Evolutionary conservation across 352 stramenopile species (phyloP), one percentile per base, ranked within the genome.

Genomic region (Thalassiosira mediterranea): DNA sequence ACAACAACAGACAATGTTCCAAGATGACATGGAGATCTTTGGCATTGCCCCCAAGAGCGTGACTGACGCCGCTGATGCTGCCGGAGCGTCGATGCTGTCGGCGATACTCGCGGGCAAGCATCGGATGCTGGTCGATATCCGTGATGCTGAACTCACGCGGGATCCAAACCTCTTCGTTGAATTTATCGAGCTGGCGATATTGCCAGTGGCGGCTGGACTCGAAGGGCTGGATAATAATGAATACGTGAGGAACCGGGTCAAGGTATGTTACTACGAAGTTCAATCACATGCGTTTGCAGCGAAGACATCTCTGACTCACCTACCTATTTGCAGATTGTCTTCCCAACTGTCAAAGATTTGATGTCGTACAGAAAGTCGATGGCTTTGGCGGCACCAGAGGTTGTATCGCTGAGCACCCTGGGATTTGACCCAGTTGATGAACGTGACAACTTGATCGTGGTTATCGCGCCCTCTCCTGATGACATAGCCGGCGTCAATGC

Each of bases 11-110:
- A 74, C 29, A 38, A 53, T 7, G 13, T 79, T 72, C 61, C 85
- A 71, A 61, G 86, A 93, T 58, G 86, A 92, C 57, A 69, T 71
- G n/a, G 75, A 90, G 68, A 93, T 94, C 56, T 92, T 94, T 73
- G 88, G 88, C 3, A 83, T 61, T 28, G 88, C 88, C 25, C 88
- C 88, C 8, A 79, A 76, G 26, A 86, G 79, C 10, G 83, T 92
- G 2, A 91, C 79, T 29, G 84, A 94, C 72, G 88, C 88, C 25
- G 88, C 86, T 10, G 84, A 92, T 80, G 78, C 83, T 28, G 86
- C 86, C 21, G 88, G 88, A 10, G 72, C 83, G 25, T 84, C 86
- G 11, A 91, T 92, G 47, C 58, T 92, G 1, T 84, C 83, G 10
- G 87, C 73, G 5, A 84, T 92, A 67, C 58, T 94, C 0, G 85